Conservation (phyloP, 352 stramenopile genomes). For the Phytophthora cactorum region DNA sequence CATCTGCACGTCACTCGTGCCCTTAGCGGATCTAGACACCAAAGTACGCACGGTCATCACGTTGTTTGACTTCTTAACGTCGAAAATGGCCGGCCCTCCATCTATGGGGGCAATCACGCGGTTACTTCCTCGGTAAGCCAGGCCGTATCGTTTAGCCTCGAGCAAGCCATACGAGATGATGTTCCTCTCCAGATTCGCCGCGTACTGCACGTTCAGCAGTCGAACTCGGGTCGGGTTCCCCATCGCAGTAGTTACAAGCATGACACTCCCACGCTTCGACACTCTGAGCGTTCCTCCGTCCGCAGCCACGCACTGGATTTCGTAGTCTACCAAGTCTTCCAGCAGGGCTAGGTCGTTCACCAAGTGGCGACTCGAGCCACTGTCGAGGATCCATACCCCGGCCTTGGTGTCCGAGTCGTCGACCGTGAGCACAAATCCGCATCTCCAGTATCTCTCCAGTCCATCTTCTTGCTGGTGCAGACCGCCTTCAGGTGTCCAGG, state of each 20-base stretch:
- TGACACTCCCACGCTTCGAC: slow-evolving; percentile 17
- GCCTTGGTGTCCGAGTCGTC: too few species aligned
- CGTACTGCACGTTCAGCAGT: slow-evolving; percentile 17
- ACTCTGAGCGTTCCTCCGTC: too few species aligned
- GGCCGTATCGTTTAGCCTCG: too few species aligned
- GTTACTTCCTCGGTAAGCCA: slow-evolving; percentile 3
- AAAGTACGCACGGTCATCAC: background rate
- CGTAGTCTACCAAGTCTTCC: too few species aligned
- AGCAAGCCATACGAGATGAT: slow-evolving; percentile 28
- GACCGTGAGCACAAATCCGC: too few species aligned
- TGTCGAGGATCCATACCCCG: slow-evolving; percentile 21
- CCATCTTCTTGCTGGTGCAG: too few species aligned
- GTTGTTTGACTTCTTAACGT: slow-evolving; percentile 15
- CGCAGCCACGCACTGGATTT: too few species aligned
- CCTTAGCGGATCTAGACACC: too few species aligned
- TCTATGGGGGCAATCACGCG: slow-evolving; percentile 3
- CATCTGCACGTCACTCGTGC: too few species aligned
- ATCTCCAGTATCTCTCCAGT: too few species aligned
- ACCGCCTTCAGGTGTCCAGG: too few species aligned
- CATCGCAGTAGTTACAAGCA: slow-evolving; percentile 4
- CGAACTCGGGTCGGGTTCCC: slow-evolving; percentile 7
- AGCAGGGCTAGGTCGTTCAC: slow-evolving; percentile 17
- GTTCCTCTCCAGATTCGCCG: slow-evolving; percentile 21
- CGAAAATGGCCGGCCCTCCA: background rate
- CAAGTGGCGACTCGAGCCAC: slow-evolving; percentile 6